Base-by-base conservation (phyloP, 2,329 filamentous ascomycete species). In the Diaporthe velutina region DNA sequence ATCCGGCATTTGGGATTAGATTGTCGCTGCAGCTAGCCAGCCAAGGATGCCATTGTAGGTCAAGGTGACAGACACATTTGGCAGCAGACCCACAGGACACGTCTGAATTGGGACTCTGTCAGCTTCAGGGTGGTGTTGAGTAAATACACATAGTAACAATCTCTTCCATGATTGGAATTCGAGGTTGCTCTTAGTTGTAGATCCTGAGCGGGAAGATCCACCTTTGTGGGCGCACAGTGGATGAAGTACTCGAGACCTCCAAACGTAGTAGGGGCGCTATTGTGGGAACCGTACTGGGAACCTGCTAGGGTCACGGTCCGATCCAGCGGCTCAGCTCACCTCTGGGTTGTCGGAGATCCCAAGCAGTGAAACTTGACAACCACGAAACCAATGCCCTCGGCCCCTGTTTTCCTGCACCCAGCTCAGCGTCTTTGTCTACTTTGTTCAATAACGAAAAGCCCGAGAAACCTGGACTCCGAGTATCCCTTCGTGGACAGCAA, bases 311-410 rank as follows among this genome's bases (percentile, higher is more conserved):
- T 61, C 17, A 17, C 25, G 22, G 57, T 54, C 61, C 52, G 55
- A 58, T 38, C 33, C 71, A 33, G 57, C 70, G 57, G 70, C 70
- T 64, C 57, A 61, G 58, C 45, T 50, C 50, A 25, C 33, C 35
- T 64, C 64, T 68, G 38, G 40, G 28, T 71, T 71, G 70, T 72
- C 57, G 50, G 70, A 72, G 70, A 64, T 64, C 70, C 57, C 70
- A 72, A 61, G 54, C 70, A 54, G 70, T 72, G 57, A 74, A 75
- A 75, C 74, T 57, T 54, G 40, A 54, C 38, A 74, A 67, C 67
- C 50, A 70, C 71, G 66, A 66, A 55, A 42, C 66, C 71, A 71
- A 15, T 67, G 60, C 57, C 50, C 33, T 40, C 60, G 52, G 60
- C 17, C 55, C 64, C 55, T 73, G 61, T 33, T 40, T 40, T 61